A percentile compares a stretch with the other conserved stretches of the same genome.
Evolutionary conservation across 169 alveolate genomes (phyloP).

Genomic region (Eimeria falciformis): DNA sequence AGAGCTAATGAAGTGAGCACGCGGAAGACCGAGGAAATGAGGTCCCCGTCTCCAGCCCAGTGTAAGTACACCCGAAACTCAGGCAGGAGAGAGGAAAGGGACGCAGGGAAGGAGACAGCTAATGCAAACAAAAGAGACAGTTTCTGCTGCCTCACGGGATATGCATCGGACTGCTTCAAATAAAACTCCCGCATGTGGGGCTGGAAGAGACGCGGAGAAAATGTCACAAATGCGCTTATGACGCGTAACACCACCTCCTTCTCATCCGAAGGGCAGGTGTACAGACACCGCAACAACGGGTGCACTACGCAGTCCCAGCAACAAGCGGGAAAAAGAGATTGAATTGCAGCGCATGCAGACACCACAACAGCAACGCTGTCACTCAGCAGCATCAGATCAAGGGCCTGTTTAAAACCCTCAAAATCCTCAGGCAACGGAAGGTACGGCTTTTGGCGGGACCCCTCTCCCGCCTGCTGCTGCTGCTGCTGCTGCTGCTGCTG

Average conservation of each 20-base stretch:
- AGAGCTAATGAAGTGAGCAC: constrained; percentile 23
- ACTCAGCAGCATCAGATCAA: constrained; percentile 8
- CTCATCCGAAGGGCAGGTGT: constrained; percentile 42
- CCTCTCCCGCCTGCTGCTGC: constrained; percentile 7
- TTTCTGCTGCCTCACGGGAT: constrained; percentile 16
- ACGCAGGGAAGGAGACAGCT: background rate
- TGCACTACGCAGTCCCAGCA: constrained; percentile 29
- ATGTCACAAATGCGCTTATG: background rate
- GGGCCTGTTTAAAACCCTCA: background rate
- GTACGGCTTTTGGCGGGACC: background rate
- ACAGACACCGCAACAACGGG: constrained; percentile 64
- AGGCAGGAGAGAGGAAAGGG: background rate
- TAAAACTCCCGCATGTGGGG: constrained; percentile 51
- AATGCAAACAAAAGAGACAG: background rate
- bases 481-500: constrained; percentile 24
- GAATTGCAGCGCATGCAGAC: constrained; percentile 39
- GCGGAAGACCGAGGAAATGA: constrained; percentile 3
- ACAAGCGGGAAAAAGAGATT: background rate
- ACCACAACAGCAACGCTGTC: constrained; percentile 69
- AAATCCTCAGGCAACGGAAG: constrained; percentile 48
- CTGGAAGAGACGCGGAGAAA: constrained; percentile 41
- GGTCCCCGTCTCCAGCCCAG: constrained; percentile 69
- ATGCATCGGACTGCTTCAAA: constrained; percentile 27
- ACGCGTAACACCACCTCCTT: constrained; percentile 49
- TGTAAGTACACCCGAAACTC: constrained; percentile 69